Base-by-base conservation (phyloP, 805 yeast genomes). In the Starmerella floris region DNA sequence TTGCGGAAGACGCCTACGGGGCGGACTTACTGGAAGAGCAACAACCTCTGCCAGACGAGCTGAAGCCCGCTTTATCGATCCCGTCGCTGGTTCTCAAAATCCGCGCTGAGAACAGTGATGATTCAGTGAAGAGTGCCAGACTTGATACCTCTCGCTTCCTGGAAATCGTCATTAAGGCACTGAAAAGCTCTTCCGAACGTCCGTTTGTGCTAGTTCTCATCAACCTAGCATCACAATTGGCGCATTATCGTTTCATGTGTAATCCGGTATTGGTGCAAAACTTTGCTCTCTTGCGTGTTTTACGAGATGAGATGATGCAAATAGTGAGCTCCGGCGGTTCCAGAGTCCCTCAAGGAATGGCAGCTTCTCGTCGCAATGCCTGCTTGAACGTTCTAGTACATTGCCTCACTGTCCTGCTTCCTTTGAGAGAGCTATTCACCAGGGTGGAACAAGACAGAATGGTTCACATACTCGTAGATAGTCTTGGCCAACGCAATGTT, bases 401-500 rank as follows among this genome's bases (percentile, higher is more conserved):
- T 45, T 70, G 72, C 4, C 60, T 81, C 42, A 76, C 85, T 0
- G 51, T 60, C n/a, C 36, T 61, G 8, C 33, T 61, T n/a, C 80
- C 82, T 1, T 79, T 77, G 50, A 37, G 73, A 45, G 64, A 63
- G 17, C 57, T 64, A 22, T 72, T 77, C 47, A 56, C 73, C 6
- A 74, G 72, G 46, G 61, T 59, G 17, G 83, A 77, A 38, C 76
- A 77, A 46, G 87, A 80, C 54, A 73, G 68, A 44, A 64, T 83
- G 21, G 68, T 82, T 16, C 69, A 69, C 42, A 67, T 84, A 0
- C 64, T 79, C 23, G 63, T 78, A 11, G 61, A 68, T 36, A 82
- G 83, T 0, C 60, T 82, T 41, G 70, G 76, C 1, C 46, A 43
- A 33, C 79, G 87, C 83, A 84, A 83, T 46, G 74, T 73, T 46